These are phyloP conservation scores for Eucalyptus erythrocorys DNA, from an alignment of 345 rosid genomes.

Conservation along the genomic window DNA sequence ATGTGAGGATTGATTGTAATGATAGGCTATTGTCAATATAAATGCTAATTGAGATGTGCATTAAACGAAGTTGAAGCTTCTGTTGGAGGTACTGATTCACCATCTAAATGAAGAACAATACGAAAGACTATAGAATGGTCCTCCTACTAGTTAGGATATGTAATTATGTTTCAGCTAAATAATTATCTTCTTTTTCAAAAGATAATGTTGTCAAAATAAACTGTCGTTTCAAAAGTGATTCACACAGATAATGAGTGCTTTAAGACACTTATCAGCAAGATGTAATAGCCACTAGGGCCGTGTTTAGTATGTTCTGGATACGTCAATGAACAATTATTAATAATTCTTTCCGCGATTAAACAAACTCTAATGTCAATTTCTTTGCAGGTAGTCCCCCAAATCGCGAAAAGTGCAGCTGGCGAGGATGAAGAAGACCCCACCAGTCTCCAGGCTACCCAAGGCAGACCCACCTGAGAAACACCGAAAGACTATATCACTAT, in stretches of 20 bases:
- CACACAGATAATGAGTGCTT: neutral
- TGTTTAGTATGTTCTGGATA: neutral
- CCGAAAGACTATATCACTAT: neutral
- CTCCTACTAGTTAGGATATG: neutral
- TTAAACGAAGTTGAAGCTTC: neutral
- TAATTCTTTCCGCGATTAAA: neutral
- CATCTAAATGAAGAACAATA: neutral
- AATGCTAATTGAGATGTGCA: neutral
- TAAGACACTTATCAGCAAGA: neutral
- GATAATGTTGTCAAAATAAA: neutral
- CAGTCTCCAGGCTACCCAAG: neutral
- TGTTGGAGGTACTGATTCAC: neutral
- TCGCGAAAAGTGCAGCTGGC: neutral
- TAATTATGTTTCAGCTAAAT: neutral
- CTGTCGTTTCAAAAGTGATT: neutral
- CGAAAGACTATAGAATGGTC: neutral
- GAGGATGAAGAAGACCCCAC: conserved; percentile 1
- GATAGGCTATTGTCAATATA: neutral
- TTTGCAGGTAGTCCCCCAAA: conserved; percentile 23
- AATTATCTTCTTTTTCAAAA: neutral
- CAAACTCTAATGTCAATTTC: neutral
- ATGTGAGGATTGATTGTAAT: neutral
- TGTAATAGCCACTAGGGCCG: neutral
- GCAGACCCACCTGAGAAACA: neutral
- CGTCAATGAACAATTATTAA: neutral